Percentiles rank a stretch among this genome's conserved stretches.
Evolutionary conservation across 805 yeast genomes (phyloP).

Genomic region (Schizosaccharomyces octosporus): DNA sequence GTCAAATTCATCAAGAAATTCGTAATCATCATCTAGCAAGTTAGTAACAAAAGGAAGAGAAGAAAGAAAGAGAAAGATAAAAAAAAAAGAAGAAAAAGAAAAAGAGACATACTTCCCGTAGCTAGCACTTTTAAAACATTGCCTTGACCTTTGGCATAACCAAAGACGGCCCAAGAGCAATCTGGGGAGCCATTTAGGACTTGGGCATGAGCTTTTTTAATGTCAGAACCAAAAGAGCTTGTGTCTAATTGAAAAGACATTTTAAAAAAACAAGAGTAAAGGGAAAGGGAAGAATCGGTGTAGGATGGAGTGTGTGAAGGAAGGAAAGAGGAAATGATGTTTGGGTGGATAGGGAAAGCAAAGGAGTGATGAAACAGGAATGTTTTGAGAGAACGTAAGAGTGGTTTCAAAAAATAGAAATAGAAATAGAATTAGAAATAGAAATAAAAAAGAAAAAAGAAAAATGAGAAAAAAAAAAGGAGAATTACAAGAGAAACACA

Average conservation of each 20-base stretch:
- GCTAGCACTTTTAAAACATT: conserved; percentile 17
- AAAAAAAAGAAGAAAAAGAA: conserved; percentile 10
- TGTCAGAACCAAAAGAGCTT: neutral
- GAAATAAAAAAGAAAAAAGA: too few species aligned
- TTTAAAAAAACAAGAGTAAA: neutral
- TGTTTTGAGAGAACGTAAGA: neutral
- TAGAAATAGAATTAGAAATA: neutral
- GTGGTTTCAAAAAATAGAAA: neutral
- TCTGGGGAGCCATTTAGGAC: conserved; percentile 56
- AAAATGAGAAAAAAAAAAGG: too few species aligned
- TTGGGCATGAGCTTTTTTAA: conserved; percentile 30
- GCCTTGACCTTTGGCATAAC: conserved; percentile 35
- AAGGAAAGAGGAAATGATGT: neutral
- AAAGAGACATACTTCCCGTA: conserved; percentile 16
- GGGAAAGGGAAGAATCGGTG: neutral
- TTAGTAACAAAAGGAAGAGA: neutral
- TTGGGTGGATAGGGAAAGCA: neutral
- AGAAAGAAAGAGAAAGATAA: neutral
- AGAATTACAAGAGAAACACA: neutral
- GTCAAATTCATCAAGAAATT: conserved; percentile 56
- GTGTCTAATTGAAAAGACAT: neutral
- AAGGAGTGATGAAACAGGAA: neutral
- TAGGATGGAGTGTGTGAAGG: neutral
- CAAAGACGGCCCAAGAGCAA: conserved; percentile 53
- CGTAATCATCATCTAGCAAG: conserved; percentile 15